phyloP scores from a whole-genome alignment of 352 stramenopile genomes.

The Globisporangium solare region DNA sequence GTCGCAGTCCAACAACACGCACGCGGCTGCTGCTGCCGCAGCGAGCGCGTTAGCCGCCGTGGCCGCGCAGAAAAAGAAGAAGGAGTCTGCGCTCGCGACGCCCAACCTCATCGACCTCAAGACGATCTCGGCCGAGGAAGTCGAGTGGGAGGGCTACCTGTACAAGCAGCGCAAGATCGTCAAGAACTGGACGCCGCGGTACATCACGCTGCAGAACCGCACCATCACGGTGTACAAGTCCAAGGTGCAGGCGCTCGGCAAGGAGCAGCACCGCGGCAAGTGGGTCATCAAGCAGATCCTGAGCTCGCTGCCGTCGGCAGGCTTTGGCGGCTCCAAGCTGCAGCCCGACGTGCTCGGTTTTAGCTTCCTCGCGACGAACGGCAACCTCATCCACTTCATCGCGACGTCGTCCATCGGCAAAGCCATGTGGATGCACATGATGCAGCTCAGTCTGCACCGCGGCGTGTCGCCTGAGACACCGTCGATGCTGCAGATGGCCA shows the following conservation, averaged over 20 bases:
- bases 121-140: constrained; percentile 77
- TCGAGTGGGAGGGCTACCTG: constrained; percentile 87
- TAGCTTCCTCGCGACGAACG: constrained; percentile 79
- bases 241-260: constrained; percentile 81
- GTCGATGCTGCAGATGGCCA: constrained; percentile 33
- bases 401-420: constrained; percentile 70
- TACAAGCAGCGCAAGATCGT: constrained; percentile 90
- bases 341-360: constrained; percentile 76
- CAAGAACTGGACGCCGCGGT: constrained; percentile 85
- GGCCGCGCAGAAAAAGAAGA: constrained; percentile 7
- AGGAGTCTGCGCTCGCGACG: constrained; percentile 28
- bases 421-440: constrained; percentile 80
- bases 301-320: constrained; percentile 68
- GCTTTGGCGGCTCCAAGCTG: constrained; percentile 76
- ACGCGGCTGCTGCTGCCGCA: constrained; percentile 5
- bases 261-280: constrained; percentile 69
- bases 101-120: constrained; percentile 86
- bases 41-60: constrained; percentile 13
- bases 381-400: constrained; percentile 83
- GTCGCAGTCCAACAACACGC: constrained; percentile 21
- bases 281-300: constrained; percentile 83
- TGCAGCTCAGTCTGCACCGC: constrained; percentile 60
- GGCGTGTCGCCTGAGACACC: constrained; percentile 29
- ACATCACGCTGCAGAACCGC: constrained; percentile 83
- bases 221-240: constrained; percentile 83